Percentiles rank a stretch among this genome's conserved stretches.
Evolutionary conservation across 1,139 yeast genomes (phyloP).

Genomic region (Yamadazyma conglobata): DNA sequence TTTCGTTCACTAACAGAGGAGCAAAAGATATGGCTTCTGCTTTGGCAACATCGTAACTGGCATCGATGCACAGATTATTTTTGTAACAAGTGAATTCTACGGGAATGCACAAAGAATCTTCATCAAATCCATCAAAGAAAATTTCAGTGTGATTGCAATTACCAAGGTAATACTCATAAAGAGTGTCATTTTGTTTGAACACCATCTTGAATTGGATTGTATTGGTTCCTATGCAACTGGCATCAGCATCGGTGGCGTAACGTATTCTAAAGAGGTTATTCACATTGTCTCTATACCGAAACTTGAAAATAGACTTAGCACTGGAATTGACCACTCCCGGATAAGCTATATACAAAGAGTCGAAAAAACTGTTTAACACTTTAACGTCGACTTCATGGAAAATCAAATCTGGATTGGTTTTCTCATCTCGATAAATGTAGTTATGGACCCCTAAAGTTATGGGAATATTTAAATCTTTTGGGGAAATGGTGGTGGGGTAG

Average conservation of each 20-base stretch:
- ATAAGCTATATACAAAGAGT: slow-evolving; percentile 12
- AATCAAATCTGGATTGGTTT: slow-evolving; percentile 3
- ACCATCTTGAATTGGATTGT: slow-evolving; percentile 14
- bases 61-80: slow-evolving; percentile 5
- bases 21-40: slow-evolving; percentile 4
- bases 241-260: slow-evolving; percentile 9
- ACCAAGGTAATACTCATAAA: slow-evolving; percentile 15
- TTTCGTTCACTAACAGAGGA: background rate
- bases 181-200: slow-evolving; percentile 6
- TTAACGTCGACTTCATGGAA: slow-evolving; percentile 15
- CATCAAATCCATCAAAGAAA: slow-evolving; percentile 9
- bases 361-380: slow-evolving; percentile 11
- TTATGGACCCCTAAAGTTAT: slow-evolving; percentile 14
- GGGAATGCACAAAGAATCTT: slow-evolving; percentile 10
- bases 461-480: slow-evolving; percentile 10
- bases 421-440: slow-evolving; percentile 9
- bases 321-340: slow-evolving; percentile 10
- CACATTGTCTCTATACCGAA: slow-evolving; percentile 11
- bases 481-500: slow-evolving; percentile 13
- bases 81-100: slow-evolving; percentile 10
- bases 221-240: slow-evolving; percentile 13
- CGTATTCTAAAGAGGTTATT: slow-evolving; percentile 11
- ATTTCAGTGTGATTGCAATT: slow-evolving; percentile 13
- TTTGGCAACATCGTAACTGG: slow-evolving; percentile 8
- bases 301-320: slow-evolving; percentile 3